Base-by-base conservation (phyloP, 306 rosid species). In the Corylus avellana region DNA sequence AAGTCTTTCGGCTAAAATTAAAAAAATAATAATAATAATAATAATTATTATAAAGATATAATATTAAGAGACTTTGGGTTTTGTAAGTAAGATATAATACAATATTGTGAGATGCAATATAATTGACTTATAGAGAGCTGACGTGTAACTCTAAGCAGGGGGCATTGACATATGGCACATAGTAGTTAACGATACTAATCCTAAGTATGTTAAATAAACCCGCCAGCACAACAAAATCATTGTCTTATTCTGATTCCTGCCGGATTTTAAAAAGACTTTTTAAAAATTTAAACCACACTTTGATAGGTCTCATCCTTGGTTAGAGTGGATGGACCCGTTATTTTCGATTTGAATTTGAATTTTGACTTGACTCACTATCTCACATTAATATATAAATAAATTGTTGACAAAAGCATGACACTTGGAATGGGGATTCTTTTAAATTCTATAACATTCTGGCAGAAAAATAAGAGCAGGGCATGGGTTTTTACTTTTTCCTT, bases 61-160 rank as follows among this genome's bases (percentile, higher is more conserved):
- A 58, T n/a, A 25, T 3, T 32, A 59, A 59, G 32, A 53, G 20
- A 32, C 27, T 48, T 13, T 47, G 5, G 49, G 66, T 54, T 57
- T 81, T 12, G n/a, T 8, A 29, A 59, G 37, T 5, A 44, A 57
- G 53, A 49, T 48, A 10, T 49, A 10, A 49, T 49, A 12, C 35
- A 32, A 32, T 0, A 2, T 0, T 49, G 53, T 13, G 13, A 49
- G 14, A 12, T 58, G 77, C 53, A 58, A 22, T 22, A 22, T 22
- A 22, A 27, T 58, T 72, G 82, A 79, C 72, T 57, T 59, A 29
- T 37, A 12, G 64, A 12, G 64, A 42, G 7, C 46, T 39, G 4
- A 39, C 0, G 44, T 4, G 27, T 57, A 3, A 20, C 13, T 58
- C 32, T n/a, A 9, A 32, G 46, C 46, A 32, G 3, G 46, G 46